Conservation (phyloP, 2,329 filamentous ascomycete genomes). For the Metarhizium brunneum region DNA sequence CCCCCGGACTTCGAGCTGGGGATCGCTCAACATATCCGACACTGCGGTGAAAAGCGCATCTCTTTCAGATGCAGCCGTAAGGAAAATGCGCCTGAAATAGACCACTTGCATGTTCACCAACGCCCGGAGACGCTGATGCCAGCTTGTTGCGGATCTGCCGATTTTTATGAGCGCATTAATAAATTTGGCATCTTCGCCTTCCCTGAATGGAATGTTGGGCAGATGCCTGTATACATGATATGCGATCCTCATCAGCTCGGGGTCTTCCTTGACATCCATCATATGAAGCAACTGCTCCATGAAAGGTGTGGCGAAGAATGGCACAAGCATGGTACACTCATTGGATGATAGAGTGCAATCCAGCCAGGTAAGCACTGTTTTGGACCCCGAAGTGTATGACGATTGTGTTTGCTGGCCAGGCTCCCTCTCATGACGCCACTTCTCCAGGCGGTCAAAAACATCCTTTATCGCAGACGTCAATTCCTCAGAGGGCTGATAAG, state of each 20-base stretch:
- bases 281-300: conserved; percentile 94
- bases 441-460: conserved; percentile 71
- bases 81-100: conserved; percentile 92
- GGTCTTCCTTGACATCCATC: conserved; percentile 99
- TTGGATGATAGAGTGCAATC: conserved; percentile 85
- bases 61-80: conserved; percentile 67
- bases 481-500: conserved; percentile 70
- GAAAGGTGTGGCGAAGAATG: conserved; percentile 83
- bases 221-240: conserved; percentile 97
- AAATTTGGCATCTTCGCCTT: conserved; percentile 76
- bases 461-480: conserved; percentile 63
- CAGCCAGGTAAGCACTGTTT: conserved; percentile 92
- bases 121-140: conserved; percentile 91
- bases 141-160: conserved; percentile 72
- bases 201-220: conserved; percentile 86
- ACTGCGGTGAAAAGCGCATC: conserved; percentile 81
- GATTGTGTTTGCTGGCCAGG: conserved; percentile 90
- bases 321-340: conserved; percentile 82
- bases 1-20: conserved; percentile 87
- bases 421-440: conserved; percentile 75
- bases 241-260: conserved; percentile 84
- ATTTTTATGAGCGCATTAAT: conserved; percentile 81
- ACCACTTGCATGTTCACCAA: conserved; percentile 98
- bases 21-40: conserved; percentile 87
- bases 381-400: conserved; percentile 89